Evolutionary conservation across 768 basidiomycete species (phyloP).

Genomic region (Calocera cornea): DNA sequence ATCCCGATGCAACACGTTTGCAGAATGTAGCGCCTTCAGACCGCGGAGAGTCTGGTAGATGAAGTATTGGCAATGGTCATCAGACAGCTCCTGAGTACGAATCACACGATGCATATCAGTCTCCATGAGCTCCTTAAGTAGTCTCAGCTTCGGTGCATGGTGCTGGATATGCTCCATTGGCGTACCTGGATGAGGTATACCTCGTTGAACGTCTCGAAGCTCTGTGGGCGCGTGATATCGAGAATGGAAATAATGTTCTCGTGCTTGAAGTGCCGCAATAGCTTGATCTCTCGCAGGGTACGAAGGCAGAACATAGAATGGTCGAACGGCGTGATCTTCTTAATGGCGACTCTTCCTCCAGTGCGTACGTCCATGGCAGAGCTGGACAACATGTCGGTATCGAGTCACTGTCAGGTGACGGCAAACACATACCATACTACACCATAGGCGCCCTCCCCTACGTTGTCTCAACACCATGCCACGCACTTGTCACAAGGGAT

Average conservation of each 20-base stretch:
- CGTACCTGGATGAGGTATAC: conserved; percentile 45
- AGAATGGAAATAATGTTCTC: conserved; percentile 76
- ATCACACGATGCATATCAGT: conserved; percentile 97
- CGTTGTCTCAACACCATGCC: not conserved
- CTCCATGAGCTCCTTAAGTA: conserved; percentile 84
- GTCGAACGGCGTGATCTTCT: conserved; percentile 91
- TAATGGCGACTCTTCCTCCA: conserved; percentile 88
- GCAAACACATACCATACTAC: conserved; percentile 51
- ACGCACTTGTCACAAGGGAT: not conserved
- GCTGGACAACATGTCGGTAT: conserved; percentile 13
- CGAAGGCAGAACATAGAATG: conserved; percentile 84
- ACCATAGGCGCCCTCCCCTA: conserved; percentile 81
- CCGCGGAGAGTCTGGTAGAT: conserved; percentile 86
- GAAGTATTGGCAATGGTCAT: conserved; percentile 88
- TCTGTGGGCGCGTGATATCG: conserved; percentile 72
- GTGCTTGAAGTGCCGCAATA: conserved; percentile 32
- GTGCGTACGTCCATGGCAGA: conserved; percentile 80
- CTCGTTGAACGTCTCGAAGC: conserved; percentile 73
- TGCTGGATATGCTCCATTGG: not conserved
- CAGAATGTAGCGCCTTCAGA: conserved; percentile 89
- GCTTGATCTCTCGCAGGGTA: conserved; percentile 85
- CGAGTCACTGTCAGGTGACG: not conserved
- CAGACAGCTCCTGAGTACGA: conserved; percentile 83
- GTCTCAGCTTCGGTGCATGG: not conserved
- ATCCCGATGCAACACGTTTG: conserved; percentile 55